Base-by-base conservation (phyloP, 192 early-diverging fungal species). In the Coemansia sp. region DNA sequence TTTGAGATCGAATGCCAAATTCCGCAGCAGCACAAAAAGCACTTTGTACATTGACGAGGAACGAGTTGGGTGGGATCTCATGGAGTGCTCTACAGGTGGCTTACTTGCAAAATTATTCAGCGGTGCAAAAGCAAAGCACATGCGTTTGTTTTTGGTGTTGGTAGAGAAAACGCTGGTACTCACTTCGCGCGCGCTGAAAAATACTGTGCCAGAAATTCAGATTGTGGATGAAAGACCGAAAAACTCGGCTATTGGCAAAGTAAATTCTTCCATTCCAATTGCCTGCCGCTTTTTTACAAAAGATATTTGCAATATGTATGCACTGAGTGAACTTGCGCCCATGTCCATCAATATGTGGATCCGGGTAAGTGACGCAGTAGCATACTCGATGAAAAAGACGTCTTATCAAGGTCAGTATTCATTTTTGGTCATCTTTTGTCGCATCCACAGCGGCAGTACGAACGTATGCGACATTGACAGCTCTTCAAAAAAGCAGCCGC, bases 181-280 rank as follows among this genome's bases (percentile, higher is more conserved):
- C 82, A 84, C 27, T 59, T 91, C 84, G 9, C 66, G 67, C 24
- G 79, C 69, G 17, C 63, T 91, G 13, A 85, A 83, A 54, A 61
- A 41, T 14, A 67, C 70, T 55, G 63, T 82, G 9, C 86, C 89
- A 2, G 49, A 50, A 9, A 24, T 89, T 18, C 62, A 83, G 72
- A 71, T 84, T 0, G 74, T 90, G 42, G 89, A 82, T 13, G 87
- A 89, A 4, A 87, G 89, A 65, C 89, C 89, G 2, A 61, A 72
- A 17, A 78, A 84, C 53, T 87, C 85, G 9, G 81, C 78, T 19
- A 71, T 89, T 27, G 62, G 81, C 53, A 75, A 76, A 41, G 55
- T 55, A 9, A 58, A 59, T 55, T 9, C 52, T 2, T 59, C 34
- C 13, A 66, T 59, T 17, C 64, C 69, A 39, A 45, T 66, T 39